Percentiles rank a stretch among this genome's conserved stretches.
Conservation (phyloP, 2,329 filamentous ascomycete species). For the Trichoderma asperellum region DNA sequence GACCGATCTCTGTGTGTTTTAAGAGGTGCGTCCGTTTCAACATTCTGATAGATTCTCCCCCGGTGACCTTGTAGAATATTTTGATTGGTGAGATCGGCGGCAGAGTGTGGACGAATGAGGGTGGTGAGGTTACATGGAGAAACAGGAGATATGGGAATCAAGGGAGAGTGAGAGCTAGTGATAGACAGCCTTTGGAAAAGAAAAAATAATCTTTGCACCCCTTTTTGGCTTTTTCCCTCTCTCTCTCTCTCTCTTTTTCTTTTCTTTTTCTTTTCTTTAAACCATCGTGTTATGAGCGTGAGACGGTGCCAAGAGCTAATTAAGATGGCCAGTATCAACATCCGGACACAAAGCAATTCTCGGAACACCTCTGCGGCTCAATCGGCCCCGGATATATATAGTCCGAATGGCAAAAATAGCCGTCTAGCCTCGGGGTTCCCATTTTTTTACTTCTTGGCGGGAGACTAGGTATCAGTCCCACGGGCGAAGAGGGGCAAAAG, state of each 20-base stretch:
- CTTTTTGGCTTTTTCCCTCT: background rate
- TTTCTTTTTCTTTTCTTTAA: background rate
- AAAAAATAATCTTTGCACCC: background rate
- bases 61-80: background rate
- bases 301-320: background rate
- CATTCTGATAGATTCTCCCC: background rate
- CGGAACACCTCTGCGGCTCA: background rate
- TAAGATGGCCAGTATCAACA: background rate
- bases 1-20: background rate
- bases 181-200: background rate
- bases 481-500: background rate
- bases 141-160: background rate
- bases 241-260: background rate
- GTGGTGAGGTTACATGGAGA: background rate
- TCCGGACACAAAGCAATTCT: background rate
- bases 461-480: background rate
- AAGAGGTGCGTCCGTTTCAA: background rate
- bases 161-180: background rate
- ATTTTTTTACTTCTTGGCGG: background rate
- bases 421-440: background rate
- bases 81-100: conserved; percentile 15
- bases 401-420: background rate
- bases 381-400: background rate
- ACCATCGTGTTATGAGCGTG: background rate
- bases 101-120: background rate